A percentile compares a stretch with the other conserved stretches of the same genome.
Conservation (phyloP, 306 rosid species). For the Quercus variabilis region DNA sequence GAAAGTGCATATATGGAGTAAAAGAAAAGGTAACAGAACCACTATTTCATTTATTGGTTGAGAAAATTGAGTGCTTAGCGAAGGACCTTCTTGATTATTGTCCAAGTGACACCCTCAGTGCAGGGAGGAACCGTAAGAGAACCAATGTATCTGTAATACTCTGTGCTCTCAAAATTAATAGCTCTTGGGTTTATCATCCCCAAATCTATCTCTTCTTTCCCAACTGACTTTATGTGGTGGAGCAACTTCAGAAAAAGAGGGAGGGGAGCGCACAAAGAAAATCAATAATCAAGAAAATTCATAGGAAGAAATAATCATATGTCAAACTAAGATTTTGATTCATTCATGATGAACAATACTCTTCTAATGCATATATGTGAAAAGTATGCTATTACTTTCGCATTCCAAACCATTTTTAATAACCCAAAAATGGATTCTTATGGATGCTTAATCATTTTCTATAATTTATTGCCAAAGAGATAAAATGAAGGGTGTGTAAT, state of each 20-base stretch:
- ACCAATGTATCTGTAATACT: slow-evolving; percentile 73
- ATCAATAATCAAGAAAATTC: background rate
- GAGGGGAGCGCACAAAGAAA: too few relatives aligned
- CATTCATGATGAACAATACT: background rate
- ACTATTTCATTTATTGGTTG: background rate
- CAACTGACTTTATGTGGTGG: slow-evolving; percentile 27
- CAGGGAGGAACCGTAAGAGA: slow-evolving; percentile 83
- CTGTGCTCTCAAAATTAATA: slow-evolving; percentile 49
- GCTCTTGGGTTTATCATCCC: slow-evolving; percentile 51
- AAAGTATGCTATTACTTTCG: background rate
- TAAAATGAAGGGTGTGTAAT: too few relatives aligned
- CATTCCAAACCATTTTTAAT: too few relatives aligned
- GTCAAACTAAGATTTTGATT: background rate
- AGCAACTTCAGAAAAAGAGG: slow-evolving; percentile 32
- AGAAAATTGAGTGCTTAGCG: background rate
- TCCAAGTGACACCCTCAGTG: slow-evolving; percentile 76
- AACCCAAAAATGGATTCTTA: too few relatives aligned
- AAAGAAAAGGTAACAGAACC: background rate
- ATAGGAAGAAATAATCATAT: background rate
- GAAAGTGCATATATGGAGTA: background rate
- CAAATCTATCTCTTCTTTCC: slow-evolving; percentile 38
- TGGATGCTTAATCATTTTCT: too few relatives aligned
- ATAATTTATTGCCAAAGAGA: too few relatives aligned
- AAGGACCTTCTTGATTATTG: slow-evolving; percentile 50
- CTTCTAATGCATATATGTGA: background rate